Conservation (phyloP, 768 basidiomycete genomes). For the Hypholoma fasciculare region DNA sequence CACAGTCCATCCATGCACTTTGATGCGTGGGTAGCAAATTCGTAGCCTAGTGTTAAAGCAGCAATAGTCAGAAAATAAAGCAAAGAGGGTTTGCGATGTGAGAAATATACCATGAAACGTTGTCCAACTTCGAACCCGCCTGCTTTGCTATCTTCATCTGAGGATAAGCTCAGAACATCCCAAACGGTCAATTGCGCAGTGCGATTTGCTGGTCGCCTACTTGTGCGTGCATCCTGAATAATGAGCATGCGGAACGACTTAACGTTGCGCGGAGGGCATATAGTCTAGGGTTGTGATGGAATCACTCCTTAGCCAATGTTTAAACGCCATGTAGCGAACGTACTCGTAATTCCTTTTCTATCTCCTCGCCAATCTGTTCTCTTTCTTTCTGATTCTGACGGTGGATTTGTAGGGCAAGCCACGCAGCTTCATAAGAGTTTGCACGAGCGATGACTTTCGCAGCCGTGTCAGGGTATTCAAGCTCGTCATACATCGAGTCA, state of each 20-base stretch:
- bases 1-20: slow-evolving; percentile 70
- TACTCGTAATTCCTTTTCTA: slow-evolving; percentile 77
- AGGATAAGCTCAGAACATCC: slow-evolving; percentile 61
- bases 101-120: slow-evolving; percentile 59
- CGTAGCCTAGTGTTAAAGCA: slow-evolving; percentile 41
- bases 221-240: slow-evolving; percentile 61
- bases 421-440: slow-evolving; percentile 52
- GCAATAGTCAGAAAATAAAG: neutral
- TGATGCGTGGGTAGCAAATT: slow-evolving; percentile 70
- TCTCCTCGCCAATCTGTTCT: slow-evolving; percentile 53
- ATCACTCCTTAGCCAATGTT: neutral
- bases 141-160: slow-evolving; percentile 49
- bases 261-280: slow-evolving; percentile 74
- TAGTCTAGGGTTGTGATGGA: slow-evolving; percentile 31
- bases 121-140: slow-evolving; percentile 62
- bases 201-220: slow-evolving; percentile 51
- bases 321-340: slow-evolving; percentile 13
- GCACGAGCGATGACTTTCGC: slow-evolving; percentile 41
- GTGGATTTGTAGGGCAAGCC: slow-evolving; percentile 56
- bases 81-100: neutral
- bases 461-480: slow-evolving; percentile 58
- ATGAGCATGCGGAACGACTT: slow-evolving; percentile 75
- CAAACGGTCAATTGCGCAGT: slow-evolving; percentile 81
- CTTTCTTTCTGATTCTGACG: slow-evolving; percentile 48
- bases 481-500: slow-evolving; percentile 58